A percentile compares a stretch with the other conserved stretches of the same genome.
phyloP scores from a whole-genome alignment of 1,139 yeast genomes.

The Suhomyces wounanorum region DNA sequence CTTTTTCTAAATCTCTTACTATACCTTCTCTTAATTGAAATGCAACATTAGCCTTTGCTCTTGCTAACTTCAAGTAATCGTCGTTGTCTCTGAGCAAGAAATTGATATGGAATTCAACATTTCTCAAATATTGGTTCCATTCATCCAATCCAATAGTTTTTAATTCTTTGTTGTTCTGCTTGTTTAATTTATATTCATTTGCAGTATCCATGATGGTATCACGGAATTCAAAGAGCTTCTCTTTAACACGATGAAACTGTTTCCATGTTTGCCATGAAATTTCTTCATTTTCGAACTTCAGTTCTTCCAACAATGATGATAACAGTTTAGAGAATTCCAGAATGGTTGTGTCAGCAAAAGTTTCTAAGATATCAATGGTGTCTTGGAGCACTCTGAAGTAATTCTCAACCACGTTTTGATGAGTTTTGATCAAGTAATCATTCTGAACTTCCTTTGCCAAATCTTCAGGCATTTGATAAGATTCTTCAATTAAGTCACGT shows the following conservation, averaged over 20 bases:
- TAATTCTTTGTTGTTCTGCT: conserved; percentile 17
- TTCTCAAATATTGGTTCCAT: conserved; percentile 54
- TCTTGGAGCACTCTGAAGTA: conserved; percentile 52
- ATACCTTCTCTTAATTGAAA: conserved; percentile 69
- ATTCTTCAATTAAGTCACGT: conserved; percentile 49
- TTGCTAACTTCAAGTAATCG: conserved; percentile 65
- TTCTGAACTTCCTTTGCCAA: conserved; percentile 34
- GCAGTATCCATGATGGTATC: conserved; percentile 55
- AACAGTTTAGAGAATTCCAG: conserved; percentile 51
- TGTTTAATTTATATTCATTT: conserved; percentile 33
- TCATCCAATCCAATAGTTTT: conserved; percentile 41
- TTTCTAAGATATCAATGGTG: conserved; percentile 66
- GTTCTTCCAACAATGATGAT: conserved; percentile 31
- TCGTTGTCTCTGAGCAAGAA: conserved; percentile 68
- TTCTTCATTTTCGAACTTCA: conserved; percentile 34
- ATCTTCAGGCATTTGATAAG: conserved; percentile 39
- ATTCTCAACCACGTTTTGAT: conserved; percentile 31
- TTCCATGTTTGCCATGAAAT: conserved; percentile 69
- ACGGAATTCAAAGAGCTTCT: conserved; percentile 53
- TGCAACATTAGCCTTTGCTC: conserved; percentile 81
- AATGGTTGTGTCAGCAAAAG: conserved; percentile 68
- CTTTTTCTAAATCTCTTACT: conserved; percentile 10
- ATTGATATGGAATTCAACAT: conserved; percentile 61
- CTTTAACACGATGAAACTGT: conserved; percentile 60
- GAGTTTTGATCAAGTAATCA: conserved; percentile 36